Evolutionary conservation across 1,139 yeast genomes (phyloP).

Genomic region (Hansenula lynferdii): DNA sequence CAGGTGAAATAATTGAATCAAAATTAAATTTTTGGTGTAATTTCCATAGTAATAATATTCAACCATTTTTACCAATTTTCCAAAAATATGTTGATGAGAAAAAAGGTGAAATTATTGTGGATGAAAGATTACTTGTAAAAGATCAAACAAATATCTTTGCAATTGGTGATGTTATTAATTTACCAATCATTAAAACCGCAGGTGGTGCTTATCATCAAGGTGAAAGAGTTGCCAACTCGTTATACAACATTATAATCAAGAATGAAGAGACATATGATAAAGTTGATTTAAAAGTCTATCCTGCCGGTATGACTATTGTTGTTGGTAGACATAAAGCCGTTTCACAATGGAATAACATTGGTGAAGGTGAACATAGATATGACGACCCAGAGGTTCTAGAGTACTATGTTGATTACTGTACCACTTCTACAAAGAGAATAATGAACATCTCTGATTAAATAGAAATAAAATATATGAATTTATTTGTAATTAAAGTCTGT

Average conservation of each 20-base stretch:
- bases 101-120: slow-evolving; percentile 19
- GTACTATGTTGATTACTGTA: slow-evolving; percentile 20
- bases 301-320: slow-evolving; percentile 21
- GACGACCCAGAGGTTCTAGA: slow-evolving; percentile 10
- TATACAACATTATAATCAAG: slow-evolving; percentile 12
- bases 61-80: slow-evolving; percentile 19
- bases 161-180: slow-evolving; percentile 24
- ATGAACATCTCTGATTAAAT: too few species aligned
- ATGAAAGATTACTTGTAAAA: slow-evolving; percentile 26
- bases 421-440: slow-evolving; percentile 8
- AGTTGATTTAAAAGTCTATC: slow-evolving; percentile 14
- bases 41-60: slow-evolving; percentile 36
- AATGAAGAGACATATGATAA: slow-evolving; percentile 9
- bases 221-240: slow-evolving; percentile 12
- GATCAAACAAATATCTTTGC: slow-evolving; percentile 25
- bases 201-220: slow-evolving; percentile 23
- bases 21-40: slow-evolving; percentile 38
- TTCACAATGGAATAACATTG: slow-evolving; percentile 17
- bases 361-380: slow-evolving; percentile 16
- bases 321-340: slow-evolving; percentile 17
- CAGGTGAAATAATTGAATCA: slow-evolving; percentile 45
- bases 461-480: too few species aligned
- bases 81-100: slow-evolving; percentile 18
- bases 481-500: too few species aligned
- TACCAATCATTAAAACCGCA: slow-evolving; percentile 21